phyloP scores from a whole-genome alignment of 139 green algal genomes.

The Parachlorella kessleri region DNA sequence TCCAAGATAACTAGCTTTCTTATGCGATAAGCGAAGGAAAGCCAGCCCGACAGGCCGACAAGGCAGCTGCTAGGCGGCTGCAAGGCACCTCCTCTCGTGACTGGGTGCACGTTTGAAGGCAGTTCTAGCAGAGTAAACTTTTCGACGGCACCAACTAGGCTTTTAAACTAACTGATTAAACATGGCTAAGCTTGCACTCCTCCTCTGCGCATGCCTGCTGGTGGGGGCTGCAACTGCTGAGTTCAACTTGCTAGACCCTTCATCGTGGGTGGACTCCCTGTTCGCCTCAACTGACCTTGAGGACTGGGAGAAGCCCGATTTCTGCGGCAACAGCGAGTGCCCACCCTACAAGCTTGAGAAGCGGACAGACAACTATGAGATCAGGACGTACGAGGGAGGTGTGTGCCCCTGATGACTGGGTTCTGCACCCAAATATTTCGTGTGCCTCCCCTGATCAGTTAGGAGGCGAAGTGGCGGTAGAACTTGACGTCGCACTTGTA shows the following conservation, averaged over 20 bases:
- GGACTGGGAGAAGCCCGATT: slow-evolving; percentile 33
- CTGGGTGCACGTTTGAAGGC: too few species aligned
- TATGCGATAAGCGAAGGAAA: too few species aligned
- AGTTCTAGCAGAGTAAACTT: too few species aligned
- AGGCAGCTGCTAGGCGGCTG: too few species aligned
- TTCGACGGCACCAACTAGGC: too few species aligned
- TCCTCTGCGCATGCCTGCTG: neutral
- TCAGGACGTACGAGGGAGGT: slow-evolving; percentile 18
- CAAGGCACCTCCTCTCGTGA: too few species aligned
- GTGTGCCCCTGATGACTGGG: neutral
- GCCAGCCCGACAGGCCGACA: too few species aligned
- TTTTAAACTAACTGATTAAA: too few species aligned
- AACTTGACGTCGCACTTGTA: too few species aligned
- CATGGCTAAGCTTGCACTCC: too few species aligned
- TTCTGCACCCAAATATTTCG: neutral
- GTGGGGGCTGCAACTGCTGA: neutral
- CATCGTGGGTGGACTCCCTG: neutral
- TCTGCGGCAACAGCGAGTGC: slow-evolving; percentile 36
- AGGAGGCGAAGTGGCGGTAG: too few species aligned
- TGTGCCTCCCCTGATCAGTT: neutral
- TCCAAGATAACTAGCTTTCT: too few species aligned
- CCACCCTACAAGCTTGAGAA: slow-evolving; percentile 14
- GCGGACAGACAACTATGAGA: slow-evolving; percentile 20
- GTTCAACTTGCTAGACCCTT: slow-evolving; percentile 4
- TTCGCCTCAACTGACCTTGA: neutral